Evolutionary conservation across 1,284 basidiomycete species (phyloP).

Genomic region (Naganishia liquefaciens): DNA sequence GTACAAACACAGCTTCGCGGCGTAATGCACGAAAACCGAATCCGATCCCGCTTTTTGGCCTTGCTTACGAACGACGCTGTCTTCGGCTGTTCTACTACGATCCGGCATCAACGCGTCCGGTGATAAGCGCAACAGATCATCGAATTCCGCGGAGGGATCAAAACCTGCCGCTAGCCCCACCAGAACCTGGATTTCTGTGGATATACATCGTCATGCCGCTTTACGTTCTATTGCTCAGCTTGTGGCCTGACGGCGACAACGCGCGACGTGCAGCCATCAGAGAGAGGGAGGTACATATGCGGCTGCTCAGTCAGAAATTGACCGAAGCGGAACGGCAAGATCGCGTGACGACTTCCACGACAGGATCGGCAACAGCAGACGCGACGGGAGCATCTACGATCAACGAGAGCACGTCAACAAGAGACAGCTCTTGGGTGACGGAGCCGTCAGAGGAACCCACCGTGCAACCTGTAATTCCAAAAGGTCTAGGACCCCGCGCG

Average conservation of each 20-base stretch:
- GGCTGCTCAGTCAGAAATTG: conserved; percentile 31
- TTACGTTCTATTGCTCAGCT: conserved; percentile 13
- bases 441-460: neutral
- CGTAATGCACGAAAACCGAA: conserved; percentile 7
- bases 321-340: conserved; percentile 18
- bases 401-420: neutral
- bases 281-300: conserved; percentile 32
- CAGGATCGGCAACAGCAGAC: no score
- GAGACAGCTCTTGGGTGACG: neutral
- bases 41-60: conserved; percentile 16
- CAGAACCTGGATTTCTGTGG: conserved; percentile 11
- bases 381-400: neutral
- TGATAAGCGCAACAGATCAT: conserved; percentile 9
- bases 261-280: conserved; percentile 26
- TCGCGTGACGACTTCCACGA: neutral
- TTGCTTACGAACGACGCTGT: conserved; percentile 29
- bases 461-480: conserved; percentile 12
- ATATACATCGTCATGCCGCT: conserved; percentile 26
- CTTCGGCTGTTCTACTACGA: conserved; percentile 32
- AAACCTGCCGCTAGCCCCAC: conserved; percentile 25
- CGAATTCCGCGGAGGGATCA: conserved; percentile 20
- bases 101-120: neutral
- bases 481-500: conserved; percentile 3
- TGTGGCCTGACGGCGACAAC: conserved; percentile 23
- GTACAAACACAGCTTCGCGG: neutral